Evolutionary conservation across 352 stramenopile genomes (phyloP), one percentile per base, ranked within the genome.

Genomic region (Plasmopara muralis): DNA sequence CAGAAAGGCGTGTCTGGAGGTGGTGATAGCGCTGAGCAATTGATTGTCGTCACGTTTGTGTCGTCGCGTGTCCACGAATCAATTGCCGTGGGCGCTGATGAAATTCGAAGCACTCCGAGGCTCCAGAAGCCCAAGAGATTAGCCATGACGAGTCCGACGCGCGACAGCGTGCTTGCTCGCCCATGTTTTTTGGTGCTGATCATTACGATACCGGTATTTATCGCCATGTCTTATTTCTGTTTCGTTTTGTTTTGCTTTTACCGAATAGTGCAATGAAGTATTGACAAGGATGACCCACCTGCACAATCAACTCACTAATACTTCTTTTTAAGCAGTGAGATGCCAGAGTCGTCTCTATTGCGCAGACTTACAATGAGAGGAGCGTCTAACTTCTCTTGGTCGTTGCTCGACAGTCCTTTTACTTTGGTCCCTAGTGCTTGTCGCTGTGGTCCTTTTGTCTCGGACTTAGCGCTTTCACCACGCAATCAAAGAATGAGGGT

Each of bases 1-100:
- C 77, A 88, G 56, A 78, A 89, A 53, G 72, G 64, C 44, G 53
- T 52, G 46, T 83, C 76, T 2, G 56, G 46, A 5, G 70, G 62
- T 34, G 76, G 64, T 14, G 76, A 83, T 42, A 79, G 67, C 39
- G 70, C 63, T 42, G 67, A 69, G 60, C 78, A 89, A 52, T 87
- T 80, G 42, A 59, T 56, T 29, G 41, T 45, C 53, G 46, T 55
- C 18, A 31, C 47, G 16, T 57, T 40, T 16, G 29, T 39, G 39
- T 67, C 58, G 15, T 57, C 46, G n/a, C 47, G 58, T 29, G 58
- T 48, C 61, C 64, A 73, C n/a, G 58, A 50, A 50, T 64, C 63
- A 38, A 58, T 35, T 9, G 43, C 33, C 46, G 56, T 62, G 15
- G 47, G 45, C 25, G 45, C 56, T 30, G 55, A 62, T 42, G 50